phyloP scores from a whole-genome alignment of 257 asterid genomes.

The Scutellaria baicalensis region DNA sequence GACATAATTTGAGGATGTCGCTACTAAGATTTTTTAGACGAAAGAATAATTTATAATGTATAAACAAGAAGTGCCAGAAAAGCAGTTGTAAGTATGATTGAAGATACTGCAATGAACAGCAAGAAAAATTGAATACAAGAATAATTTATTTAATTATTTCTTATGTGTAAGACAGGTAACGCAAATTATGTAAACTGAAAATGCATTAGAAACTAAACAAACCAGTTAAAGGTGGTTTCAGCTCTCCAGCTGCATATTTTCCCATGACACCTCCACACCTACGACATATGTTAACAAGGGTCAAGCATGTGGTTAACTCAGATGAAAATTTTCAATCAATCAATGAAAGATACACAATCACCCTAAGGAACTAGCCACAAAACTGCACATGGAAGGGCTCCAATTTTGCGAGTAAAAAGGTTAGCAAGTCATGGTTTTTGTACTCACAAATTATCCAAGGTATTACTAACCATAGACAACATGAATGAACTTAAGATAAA shows the following conservation, averaged over 20 bases:
- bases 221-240: slow-evolving; percentile 92
- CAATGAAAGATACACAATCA: neutral
- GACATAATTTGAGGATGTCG: neutral
- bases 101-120: neutral
- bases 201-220: slow-evolving; percentile 23
- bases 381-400: neutral
- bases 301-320: neutral
- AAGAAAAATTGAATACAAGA: neutral
- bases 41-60: neutral
- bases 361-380: neutral
- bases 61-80: neutral
- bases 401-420: neutral
- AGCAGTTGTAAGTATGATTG: neutral
- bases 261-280: slow-evolving; percentile 99
- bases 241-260: slow-evolving; percentile 97
- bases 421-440: neutral
- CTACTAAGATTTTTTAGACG: neutral
- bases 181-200: neutral
- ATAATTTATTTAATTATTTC: neutral
- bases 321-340: neutral
- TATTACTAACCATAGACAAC: neutral
- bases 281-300: slow-evolving; percentile 17
- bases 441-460: neutral
- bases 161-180: neutral
- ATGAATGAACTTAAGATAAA: neutral